Evolutionary conservation across 495 filamentous ascomycete genomes (phyloP), one percentile per base, ranked within the genome.

Genomic region (Cercophora sp.): DNA sequence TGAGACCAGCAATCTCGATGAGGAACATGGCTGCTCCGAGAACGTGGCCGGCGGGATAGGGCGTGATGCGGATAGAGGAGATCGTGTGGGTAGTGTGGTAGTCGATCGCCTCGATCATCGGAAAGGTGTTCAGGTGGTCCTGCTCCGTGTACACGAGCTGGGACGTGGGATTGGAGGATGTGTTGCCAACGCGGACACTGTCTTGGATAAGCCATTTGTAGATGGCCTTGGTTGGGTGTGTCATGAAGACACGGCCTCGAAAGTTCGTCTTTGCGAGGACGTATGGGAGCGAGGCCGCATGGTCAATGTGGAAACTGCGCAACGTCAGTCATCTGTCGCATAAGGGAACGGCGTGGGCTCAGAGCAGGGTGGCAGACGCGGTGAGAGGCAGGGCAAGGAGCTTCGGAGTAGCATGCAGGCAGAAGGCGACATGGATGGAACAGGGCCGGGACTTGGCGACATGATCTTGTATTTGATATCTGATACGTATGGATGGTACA

Each of bases 151-250:
- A 98, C 35, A 96, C 81, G 1, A 85, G 84, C 46, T 78, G 74
- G 0, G 87, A 82, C 8, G 82, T 82, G 52, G 86, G 81, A 54
- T 88, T 85, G 1, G 88, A 86, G 0, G 88, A 85, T 0, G 87
- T 89, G 65, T 89, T 78, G 43, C 85, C 83, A 27, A 98, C 91
- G 53, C 93, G 85, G 23, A 98, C 87, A 64, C 87, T 91, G 71
- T 98, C 93, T 67, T 96, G 90, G 46, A 97, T 96, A 27, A 98
- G 79, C 91, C 92, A 96, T 76, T 96, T 97, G 79, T 98, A 98
- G 70, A 98, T 98, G 54, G 93, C 93, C 70, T 96, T 96, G 20
- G 93, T 98, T 4, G 93, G 88, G 73, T 97, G 93, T 22, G 93
- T 98, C 92, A 96, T 98, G 73, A 96, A 96, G 51, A 96, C 91